Percentiles rank a stretch among this genome's conserved stretches.
Evolutionary conservation across 441 rosid genomes (phyloP).

Genomic region (Omphalea diandra): DNA sequence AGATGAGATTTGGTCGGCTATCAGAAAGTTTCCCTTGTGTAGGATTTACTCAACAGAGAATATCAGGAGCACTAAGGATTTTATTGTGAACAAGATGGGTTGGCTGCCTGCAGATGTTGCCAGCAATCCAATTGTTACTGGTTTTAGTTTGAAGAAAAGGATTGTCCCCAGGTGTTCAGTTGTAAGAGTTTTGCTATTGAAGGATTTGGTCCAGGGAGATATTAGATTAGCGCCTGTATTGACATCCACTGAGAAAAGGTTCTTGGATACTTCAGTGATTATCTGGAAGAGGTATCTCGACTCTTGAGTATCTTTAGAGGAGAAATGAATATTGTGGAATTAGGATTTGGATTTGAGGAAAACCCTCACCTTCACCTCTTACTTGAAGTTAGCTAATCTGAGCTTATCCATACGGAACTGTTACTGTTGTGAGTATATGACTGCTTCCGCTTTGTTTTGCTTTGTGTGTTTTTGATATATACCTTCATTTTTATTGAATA

Average conservation of each 20-base stretch:
- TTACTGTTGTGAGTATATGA: neutral
- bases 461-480: too few relatives aligned
- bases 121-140: too few relatives aligned
- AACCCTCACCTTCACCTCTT: neutral
- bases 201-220: constrained; percentile 12
- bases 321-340: neutral
- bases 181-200: too few relatives aligned
- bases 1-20: too few relatives aligned
- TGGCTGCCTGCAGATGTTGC: too few relatives aligned
- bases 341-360: neutral
- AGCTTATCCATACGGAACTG: neutral
- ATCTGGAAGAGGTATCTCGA: constrained; percentile 11
- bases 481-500: too few relatives aligned
- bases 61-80: too few relatives aligned
- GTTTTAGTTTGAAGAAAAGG: too few relatives aligned
- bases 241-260: neutral
- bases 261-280: constrained; percentile 20
- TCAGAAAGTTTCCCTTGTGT: too few relatives aligned
- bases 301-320: constrained; percentile 13
- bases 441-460: neutral
- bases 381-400: neutral
- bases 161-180: neutral
- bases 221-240: neutral
- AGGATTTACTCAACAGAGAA: too few relatives aligned
- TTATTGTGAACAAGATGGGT: too few relatives aligned